These are phyloP conservation scores for Scheffersomyces amazonensis DNA, from an alignment of 805 yeast genomes.

Conservation along the genomic window DNA sequence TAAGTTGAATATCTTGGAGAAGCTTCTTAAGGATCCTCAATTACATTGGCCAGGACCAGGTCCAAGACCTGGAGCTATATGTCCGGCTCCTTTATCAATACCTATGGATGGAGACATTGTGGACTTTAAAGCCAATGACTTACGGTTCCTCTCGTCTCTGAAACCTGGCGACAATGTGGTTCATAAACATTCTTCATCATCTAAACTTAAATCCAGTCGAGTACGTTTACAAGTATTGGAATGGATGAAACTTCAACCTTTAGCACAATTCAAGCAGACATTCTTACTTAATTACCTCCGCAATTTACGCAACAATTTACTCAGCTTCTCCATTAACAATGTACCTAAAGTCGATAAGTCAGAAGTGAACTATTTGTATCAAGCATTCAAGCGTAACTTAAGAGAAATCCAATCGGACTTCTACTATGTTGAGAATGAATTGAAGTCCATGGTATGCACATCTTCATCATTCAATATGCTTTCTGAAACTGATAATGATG, in stretches of 20 bases:
- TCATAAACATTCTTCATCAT: not conserved
- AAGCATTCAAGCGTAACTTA: constrained; percentile 15
- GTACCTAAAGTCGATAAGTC: constrained; percentile 12
- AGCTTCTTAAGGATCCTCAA: constrained; percentile 6
- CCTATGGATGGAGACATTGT: constrained; percentile 24
- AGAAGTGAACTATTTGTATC: constrained; percentile 16
- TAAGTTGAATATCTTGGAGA: constrained; percentile 12
- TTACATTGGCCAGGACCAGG: no score
- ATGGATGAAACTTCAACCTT: constrained; percentile 39
- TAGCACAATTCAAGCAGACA: constrained; percentile 21
- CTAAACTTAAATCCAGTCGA: constrained; percentile 15
- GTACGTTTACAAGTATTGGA: constrained; percentile 27
- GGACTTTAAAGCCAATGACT: constrained; percentile 35
- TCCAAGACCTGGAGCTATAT: no score
- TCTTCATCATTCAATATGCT: no score
- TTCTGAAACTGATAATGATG: no score
- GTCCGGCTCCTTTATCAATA: no score
- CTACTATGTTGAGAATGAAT: constrained; percentile 9
- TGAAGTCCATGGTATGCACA: not conserved
- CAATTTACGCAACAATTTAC: constrained; percentile 14
- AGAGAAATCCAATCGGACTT: constrained; percentile 18
- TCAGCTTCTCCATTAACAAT: constrained; percentile 10
- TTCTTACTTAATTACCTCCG: constrained; percentile 15
- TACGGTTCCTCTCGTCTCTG: constrained; percentile 22
- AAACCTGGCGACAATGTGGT: constrained; percentile 6